Conservation (phyloP, 441 rosid genomes). For the Omphalea diandra region DNA sequence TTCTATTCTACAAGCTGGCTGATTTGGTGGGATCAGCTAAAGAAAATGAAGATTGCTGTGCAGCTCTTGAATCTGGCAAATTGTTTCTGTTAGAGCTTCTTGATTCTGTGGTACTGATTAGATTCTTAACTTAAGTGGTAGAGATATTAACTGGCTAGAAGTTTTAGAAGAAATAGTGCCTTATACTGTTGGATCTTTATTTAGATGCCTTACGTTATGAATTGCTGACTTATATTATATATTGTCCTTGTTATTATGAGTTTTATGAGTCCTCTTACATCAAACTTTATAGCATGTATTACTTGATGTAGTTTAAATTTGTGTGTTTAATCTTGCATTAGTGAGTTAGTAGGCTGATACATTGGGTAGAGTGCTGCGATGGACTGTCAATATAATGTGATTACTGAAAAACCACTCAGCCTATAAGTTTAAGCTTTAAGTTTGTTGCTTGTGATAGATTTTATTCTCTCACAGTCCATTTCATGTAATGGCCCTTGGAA, state of each 20-base stretch:
- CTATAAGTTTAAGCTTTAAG: not conserved
- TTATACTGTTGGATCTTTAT: not conserved
- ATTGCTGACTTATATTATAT: not conserved
- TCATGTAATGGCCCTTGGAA: no score
- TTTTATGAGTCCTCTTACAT: not conserved
- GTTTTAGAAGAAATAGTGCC: not conserved
- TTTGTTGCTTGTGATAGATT: not conserved
- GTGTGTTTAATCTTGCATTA: not conserved
- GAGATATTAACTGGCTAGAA: not conserved
- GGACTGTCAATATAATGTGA: not conserved
- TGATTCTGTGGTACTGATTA: slow-evolving; percentile 67
- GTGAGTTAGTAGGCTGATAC: not conserved
- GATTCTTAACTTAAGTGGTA: not conserved
- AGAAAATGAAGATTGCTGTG: slow-evolving; percentile 45
- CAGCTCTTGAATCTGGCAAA: slow-evolving; percentile 79
- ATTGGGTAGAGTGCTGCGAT: not conserved
- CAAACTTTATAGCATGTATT: not conserved
- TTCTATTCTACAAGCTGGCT: slow-evolving; percentile 72
- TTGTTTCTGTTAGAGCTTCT: slow-evolving; percentile 81
- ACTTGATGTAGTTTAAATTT: not conserved
- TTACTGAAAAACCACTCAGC: not conserved
- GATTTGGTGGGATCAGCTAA: slow-evolving; percentile 43
- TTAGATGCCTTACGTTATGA: not conserved
- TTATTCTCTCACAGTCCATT: not conserved
- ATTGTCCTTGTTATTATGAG: not conserved